Percentiles rank a stretch among this genome's conserved stretches.
Conservation (phyloP, 495 filamentous ascomycete genomes). For the Extremus antarcticus region DNA sequence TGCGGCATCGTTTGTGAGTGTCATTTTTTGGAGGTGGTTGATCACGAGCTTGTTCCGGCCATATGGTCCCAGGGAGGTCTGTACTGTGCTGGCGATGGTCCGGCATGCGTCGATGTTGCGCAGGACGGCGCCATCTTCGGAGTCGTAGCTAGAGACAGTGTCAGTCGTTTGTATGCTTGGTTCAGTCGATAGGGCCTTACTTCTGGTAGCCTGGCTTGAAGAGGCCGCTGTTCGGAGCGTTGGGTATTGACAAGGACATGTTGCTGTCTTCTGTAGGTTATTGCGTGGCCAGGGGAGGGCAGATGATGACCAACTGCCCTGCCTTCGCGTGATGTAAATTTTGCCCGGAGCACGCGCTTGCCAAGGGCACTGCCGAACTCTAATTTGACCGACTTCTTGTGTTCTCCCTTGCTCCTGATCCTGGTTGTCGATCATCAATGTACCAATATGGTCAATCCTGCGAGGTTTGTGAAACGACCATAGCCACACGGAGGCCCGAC, state of each 20-base stretch:
- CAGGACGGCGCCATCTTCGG: constrained; percentile 96
- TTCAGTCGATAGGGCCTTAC: constrained; percentile 42
- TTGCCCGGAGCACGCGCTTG: too few relatives aligned
- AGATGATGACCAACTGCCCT: too few relatives aligned
- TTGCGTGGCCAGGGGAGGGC: too few relatives aligned
- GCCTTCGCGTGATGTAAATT: too few relatives aligned
- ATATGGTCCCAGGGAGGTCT: constrained; percentile 92
- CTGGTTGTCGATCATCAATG: too few relatives aligned
- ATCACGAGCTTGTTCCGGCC: constrained; percentile 99
- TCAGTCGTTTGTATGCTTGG: constrained; percentile 1
- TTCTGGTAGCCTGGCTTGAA: constrained; percentile 97
- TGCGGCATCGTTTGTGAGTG: constrained; percentile 93
- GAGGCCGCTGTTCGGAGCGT: constrained; percentile 79
- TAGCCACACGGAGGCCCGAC: too few relatives aligned
- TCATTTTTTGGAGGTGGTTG: constrained; percentile 99
- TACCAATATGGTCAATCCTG: too few relatives aligned
- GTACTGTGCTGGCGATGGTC: constrained; percentile 88
- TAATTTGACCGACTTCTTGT: too few relatives aligned
- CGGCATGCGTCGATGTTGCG: constrained; percentile 98
- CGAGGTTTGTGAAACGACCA: too few relatives aligned
- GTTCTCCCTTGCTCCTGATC: too few relatives aligned
- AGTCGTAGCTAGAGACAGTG: constrained; percentile 61
- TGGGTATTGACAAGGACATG: constrained; percentile 94
- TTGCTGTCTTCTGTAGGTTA: constrained; percentile 19
- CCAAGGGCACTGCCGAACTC: too few relatives aligned